A percentile compares a stretch with the other conserved stretches of the same genome.
Conservation (phyloP, 2,329 filamentous ascomycete species). For the Trichothecium sympodiale region DNA sequence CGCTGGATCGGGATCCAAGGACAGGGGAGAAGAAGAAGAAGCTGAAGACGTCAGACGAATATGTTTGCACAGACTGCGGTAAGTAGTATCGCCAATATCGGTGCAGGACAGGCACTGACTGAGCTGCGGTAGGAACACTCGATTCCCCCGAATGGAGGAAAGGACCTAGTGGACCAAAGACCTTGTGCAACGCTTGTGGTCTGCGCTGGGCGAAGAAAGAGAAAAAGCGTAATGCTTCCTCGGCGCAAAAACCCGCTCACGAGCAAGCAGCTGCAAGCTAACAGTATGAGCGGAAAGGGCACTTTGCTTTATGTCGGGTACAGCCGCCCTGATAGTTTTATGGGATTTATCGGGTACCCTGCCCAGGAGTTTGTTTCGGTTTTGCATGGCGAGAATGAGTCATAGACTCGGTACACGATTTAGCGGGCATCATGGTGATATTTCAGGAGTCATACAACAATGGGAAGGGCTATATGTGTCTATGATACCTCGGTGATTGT, state of each 20-base stretch:
- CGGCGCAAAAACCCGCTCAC: slow-evolving; percentile 7
- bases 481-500: too few species aligned
- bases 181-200: slow-evolving; percentile 90
- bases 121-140: slow-evolving; percentile 47
- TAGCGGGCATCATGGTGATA: too few species aligned
- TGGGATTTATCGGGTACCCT: too few species aligned
- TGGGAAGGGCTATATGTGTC: too few species aligned
- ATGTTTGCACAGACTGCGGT: slow-evolving; percentile 92
- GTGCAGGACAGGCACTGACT: slow-evolving; percentile 1
- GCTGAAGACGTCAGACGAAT: slow-evolving; percentile 73
- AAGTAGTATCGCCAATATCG: slow-evolving; percentile 16
- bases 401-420: too few species aligned
- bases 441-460: too few species aligned
- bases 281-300: too few species aligned
- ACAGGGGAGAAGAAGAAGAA: slow-evolving; percentile 79
- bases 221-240: slow-evolving; percentile 46
- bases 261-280: too few species aligned
- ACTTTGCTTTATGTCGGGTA: too few species aligned
- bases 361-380: too few species aligned
- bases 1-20: slow-evolving; percentile 63
- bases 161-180: slow-evolving; percentile 85
- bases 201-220: slow-evolving; percentile 69
- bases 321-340: too few species aligned
- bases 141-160: slow-evolving; percentile 96
- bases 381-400: too few species aligned